Base-by-base conservation (phyloP, 2,329 filamentous ascomycete genomes). In the Hypoxylon sp. region DNA sequence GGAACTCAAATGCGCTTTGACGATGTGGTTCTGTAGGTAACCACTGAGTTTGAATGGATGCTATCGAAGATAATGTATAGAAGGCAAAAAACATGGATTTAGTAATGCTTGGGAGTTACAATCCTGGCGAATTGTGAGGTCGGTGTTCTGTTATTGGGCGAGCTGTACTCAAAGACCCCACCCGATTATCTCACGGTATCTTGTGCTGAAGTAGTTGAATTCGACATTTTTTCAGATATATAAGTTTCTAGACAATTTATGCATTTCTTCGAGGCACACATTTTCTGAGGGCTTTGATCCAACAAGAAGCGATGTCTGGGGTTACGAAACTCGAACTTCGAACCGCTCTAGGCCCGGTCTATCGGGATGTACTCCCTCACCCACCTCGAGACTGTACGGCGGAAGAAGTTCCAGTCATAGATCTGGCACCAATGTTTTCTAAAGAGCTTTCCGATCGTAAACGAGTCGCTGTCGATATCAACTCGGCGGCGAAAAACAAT, bases 331-430 rank as follows among this genome's bases (percentile, higher is more conserved):
- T 69, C 11, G 65, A 69, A 42, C 65, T 69, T 32, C 63, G 64
- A 29, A 68, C 67, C 13, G 65, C 66, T 12, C 63, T 69, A 21
- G 67, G 67, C 16, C 65, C 64, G 5, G 66, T 69, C 23, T 68
- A 67, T 34, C 65, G 65, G 31, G 67, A 68, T 54, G 67, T 69
- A 6, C 48, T 68, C 6, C 63, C 63, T 7, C 41, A 62, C 44
- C 61, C 58, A n/a, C 66, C 63, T 29, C 62, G 66, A 32, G 56
- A 66, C 49, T 69, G 66, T 27, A 69, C 66, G 12, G 44, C 60
- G 15, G 63, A 67, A 9, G 77, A 83, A 62, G 79, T 83, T 8
- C 81, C 81, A 2, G 62, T 83, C 30, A 79, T 84, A 41, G 78
- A 83, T 58, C 65, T 83, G 5, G 69, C 71, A 0, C 62, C 65